Base-by-base conservation (phyloP, 192 early-diverging fungal genomes). In the Backusella mclennaniae region DNA sequence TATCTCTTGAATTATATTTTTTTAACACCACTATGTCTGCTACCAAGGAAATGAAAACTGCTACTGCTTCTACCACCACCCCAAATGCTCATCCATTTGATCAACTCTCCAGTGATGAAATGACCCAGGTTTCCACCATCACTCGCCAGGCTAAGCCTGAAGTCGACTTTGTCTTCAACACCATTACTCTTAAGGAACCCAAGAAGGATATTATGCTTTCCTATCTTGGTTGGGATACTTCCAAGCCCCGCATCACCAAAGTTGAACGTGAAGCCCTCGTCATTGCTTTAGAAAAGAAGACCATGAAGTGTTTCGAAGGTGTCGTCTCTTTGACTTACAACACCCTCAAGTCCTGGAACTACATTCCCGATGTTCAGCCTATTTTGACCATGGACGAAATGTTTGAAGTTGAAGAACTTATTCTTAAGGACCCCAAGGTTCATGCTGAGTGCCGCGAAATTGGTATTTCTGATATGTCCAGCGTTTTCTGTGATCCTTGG, bases 131-230 rank as follows among this genome's bases (percentile, higher is more conserved):
- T 42, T 56, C 78, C 39, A 2, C 72, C 17, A 69, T 83, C 15
- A 42, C 70, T 41, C 78, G 76, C 19, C 23, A 80, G 39, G 72
- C 35, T 17, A 77, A 75, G 39, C 59, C 76, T 26, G 26, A 56
- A 1, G 53, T 73, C 6, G 56, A 77, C 23, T 70, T 79, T 44
- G 49, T 83, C 46, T 83, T 83, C 72, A 83, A 83, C 33, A 83
- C 82, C 56, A 83, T 83, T 42, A 83, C 78, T 68, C 82, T 83
- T 33, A 71, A 77, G 53, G 82, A 83, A 59, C 82, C 82, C 23
- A 17, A 31, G 0, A 83, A 83, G 38, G 66, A 76, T 7, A 46
- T 71, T 23, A 83, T 83, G 82, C 23, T 83, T 35, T 73, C 77
- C 15, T 83, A 71, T 26, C 68, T 83, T 12, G 82, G 82, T 21